Conservation (phyloP, 1,284 basidiomycete species). For the Trichosporon sp. region DNA sequence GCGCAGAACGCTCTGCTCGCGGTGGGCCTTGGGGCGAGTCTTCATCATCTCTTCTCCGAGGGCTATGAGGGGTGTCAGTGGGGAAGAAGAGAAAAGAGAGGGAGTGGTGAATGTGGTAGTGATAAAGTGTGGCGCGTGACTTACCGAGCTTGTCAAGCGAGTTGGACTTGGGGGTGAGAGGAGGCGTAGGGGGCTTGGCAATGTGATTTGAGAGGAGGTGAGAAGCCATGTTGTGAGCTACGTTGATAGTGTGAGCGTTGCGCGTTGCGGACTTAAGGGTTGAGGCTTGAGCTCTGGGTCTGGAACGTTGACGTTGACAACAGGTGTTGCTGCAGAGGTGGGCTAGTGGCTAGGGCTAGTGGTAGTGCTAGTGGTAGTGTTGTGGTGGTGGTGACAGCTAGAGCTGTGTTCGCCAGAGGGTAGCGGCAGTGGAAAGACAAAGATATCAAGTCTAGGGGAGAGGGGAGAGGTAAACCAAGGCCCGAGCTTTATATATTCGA, state of each 20-base stretch:
- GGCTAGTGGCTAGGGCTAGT: too few species aligned
- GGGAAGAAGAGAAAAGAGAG: too few species aligned
- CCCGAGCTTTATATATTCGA: not conserved
- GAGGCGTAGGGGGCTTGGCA: slow-evolving; percentile 13
- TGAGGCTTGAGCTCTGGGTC: not conserved
- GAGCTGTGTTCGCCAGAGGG: not conserved
- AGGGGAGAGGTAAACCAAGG: not conserved
- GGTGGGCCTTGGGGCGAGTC: slow-evolving; percentile 8
- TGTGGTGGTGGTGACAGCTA: not conserved
- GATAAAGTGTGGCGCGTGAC: not conserved
- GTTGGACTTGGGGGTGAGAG: slow-evolving; percentile 20
- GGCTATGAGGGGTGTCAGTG: slow-evolving; percentile 1
- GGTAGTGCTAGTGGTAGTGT: not conserved
- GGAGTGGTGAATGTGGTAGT: not conserved
- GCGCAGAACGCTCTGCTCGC: slow-evolving; percentile 38
- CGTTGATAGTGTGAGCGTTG: not conserved
- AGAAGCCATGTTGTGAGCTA: slow-evolving; percentile 9
- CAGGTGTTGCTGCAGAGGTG: not conserved
- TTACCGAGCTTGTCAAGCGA: slow-evolving; percentile 12
- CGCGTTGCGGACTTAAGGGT: too few species aligned
- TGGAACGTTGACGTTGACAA: not conserved
- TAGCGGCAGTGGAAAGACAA: not conserved
- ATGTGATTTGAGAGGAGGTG: slow-evolving; percentile 9
- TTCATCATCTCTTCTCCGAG: slow-evolving; percentile 9
- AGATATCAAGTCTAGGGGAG: not conserved